Evolutionary conservation across 1,284 basidiomycete genomes (phyloP), one percentile per base, ranked within the genome.

Genomic region (Rhodotorula sp.): DNA sequence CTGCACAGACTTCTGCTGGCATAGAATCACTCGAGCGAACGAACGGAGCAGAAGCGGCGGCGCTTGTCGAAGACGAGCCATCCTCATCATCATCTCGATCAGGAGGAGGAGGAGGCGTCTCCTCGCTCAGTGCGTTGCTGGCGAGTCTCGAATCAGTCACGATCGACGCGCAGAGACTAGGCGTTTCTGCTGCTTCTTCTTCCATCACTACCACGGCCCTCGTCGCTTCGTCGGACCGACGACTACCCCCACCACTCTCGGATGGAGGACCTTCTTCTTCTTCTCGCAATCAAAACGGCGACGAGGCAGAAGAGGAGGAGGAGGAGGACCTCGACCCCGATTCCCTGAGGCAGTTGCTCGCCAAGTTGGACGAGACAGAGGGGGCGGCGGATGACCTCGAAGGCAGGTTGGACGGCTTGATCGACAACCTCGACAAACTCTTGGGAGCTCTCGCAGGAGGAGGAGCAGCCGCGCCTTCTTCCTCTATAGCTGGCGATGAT

Each of bases 301-400:
- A 49, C 51, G 66, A 53, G 22, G 24, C 1, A n/a, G 54, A 56
- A 17, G 49, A n/a, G 20, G 54, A 37, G 18, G 61, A 42, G 6
- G 53, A 56, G 10, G 24, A 18, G 17, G 68, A 69, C n/a, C 37
- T 69, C 22, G 58, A 57, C 45, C 26, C 30, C 18, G 20, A 22
- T 6, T 42, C 62, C 17, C 53, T 62, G 6, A 5, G 22, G 6
- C 45, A 15, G 45, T 56, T 68, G 58, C 59, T 68, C 33, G 62
- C 42, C 7, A 60, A 42, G 33, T 44, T 70, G 51, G 59, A 70
- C 56, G 65, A 70, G 24, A 65, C 69, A 0, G 69, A 70, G 24
- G 58, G 58, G 5, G 65, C 62, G 8, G 65, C 65, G 14, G 57
- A 67, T n/a, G 69, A 66, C 44, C 65, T 70, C 57, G 69, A 70